A percentile compares a stretch with the other conserved stretches of the same genome.
These are phyloP conservation scores for Trichoderma sp. DNA, from an alignment of 2,329 filamentous ascomycete genomes.

Conservation along the genomic window DNA sequence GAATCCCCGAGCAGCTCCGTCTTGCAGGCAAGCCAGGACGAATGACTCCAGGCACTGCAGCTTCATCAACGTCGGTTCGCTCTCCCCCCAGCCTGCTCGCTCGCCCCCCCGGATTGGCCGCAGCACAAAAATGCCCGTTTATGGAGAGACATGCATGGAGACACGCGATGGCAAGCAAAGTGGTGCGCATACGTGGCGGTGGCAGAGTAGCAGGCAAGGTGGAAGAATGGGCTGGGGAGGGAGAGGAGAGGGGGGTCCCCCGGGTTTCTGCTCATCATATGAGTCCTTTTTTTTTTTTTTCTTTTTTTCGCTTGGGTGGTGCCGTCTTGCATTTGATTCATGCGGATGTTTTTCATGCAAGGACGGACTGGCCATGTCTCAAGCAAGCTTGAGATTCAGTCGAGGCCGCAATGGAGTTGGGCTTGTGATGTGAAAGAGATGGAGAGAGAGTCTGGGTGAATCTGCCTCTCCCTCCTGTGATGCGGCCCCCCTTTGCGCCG, in stretches of 20 bases:
- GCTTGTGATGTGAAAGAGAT: background rate
- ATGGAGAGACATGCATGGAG: conserved; percentile 25
- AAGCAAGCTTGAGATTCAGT: conserved; percentile 9
- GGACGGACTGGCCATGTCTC: conserved; percentile 3
- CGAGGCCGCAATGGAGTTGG: background rate
- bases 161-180: conserved; percentile 11
- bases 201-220: conserved; percentile 16
- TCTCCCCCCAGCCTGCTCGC: background rate
- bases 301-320: background rate
- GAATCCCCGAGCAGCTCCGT: too few species aligned
- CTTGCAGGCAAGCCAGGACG: too few species aligned
- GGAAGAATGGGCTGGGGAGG: too few species aligned
- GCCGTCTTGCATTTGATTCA: conserved; percentile 12
- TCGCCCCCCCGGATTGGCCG: background rate
- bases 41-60: too few species aligned
- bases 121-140: background rate
- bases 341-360: conserved; percentile 11
- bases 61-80: background rate
- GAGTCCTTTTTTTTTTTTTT: background rate
- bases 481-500: background rate
- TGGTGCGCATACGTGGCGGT: conserved; percentile 26
- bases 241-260: too few species aligned
- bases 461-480: background rate
- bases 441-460: background rate
- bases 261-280: background rate